phyloP scores from a whole-genome alignment of 352 stramenopile genomes.

The Pythium guiyangense region DNA sequence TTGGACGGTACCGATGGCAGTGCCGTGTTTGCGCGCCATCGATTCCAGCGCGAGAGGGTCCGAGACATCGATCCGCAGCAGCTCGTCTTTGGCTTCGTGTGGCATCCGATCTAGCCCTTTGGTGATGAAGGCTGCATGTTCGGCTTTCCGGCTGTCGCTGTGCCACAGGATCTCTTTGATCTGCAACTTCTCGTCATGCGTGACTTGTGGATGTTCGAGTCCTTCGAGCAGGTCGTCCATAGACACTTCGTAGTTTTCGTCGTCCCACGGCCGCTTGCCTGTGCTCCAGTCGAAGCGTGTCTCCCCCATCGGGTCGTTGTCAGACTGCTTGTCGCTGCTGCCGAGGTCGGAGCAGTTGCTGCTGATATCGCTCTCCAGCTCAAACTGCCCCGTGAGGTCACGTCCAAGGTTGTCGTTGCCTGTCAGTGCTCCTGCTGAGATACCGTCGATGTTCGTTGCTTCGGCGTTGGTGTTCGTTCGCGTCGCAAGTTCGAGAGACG shows the following conservation, averaged over 20 bases:
- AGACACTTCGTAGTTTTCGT: background rate
- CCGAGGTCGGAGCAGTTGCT: background rate
- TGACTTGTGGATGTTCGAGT: background rate
- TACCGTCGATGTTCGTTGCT: background rate
- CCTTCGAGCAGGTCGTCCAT: background rate
- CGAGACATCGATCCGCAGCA: too few relatives aligned
- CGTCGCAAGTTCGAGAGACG: background rate
- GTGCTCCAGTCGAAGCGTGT: too few relatives aligned
- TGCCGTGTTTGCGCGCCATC: too few relatives aligned
- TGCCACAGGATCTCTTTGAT: background rate
- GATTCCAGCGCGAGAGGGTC: too few relatives aligned
- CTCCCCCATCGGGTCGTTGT: too few relatives aligned
- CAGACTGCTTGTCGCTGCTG: too few relatives aligned
- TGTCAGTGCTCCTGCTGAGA: too few relatives aligned
- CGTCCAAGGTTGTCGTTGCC: too few relatives aligned
- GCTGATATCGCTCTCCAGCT: background rate
- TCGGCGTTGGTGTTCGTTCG: too few relatives aligned
- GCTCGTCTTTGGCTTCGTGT: too few relatives aligned
- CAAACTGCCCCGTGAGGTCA: background rate
- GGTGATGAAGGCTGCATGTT: background rate
- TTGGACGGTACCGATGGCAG: too few relatives aligned
- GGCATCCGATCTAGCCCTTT: too few relatives aligned
- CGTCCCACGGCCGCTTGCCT: background rate
- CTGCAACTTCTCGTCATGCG: background rate
- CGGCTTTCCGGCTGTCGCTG: background rate